Evolutionary conservation across 106 monocot genomes (phyloP).

Genomic region (Apostasia shenzhenica): DNA sequence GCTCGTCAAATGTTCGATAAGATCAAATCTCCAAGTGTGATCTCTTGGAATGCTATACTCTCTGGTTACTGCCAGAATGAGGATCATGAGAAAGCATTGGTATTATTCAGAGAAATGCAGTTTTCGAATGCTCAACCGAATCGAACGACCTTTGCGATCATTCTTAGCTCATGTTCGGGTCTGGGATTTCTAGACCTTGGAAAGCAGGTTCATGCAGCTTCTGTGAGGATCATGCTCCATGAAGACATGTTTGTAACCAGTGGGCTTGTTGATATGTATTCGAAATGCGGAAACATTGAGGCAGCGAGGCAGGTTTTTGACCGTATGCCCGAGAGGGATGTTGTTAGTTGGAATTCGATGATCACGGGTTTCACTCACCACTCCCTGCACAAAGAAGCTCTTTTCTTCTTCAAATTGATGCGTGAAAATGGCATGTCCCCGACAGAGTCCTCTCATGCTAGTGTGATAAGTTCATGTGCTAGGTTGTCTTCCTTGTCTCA

Average conservation of each 20-base stretch:
- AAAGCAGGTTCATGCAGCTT: conserved; percentile 60
- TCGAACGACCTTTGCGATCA: conserved; percentile 57
- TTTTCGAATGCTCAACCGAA: conserved; percentile 38
- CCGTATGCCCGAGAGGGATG: conserved; percentile 61
- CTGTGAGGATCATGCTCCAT: conserved; percentile 42
- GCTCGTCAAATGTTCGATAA: conserved; percentile 57
- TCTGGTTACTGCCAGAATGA: conserved; percentile 63
- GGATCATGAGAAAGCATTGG: conserved; percentile 36
- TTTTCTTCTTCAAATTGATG: conserved; percentile 68
- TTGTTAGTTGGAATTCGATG: conserved; percentile 94
- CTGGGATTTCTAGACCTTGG: conserved; percentile 45
- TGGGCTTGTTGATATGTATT: conserved; percentile 85
- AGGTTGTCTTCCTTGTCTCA: conserved; percentile 60
- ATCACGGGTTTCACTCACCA: conserved; percentile 64
- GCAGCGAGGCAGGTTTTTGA: conserved; percentile 45
- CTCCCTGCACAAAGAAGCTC: conserved; percentile 51
- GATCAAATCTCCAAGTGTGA: conserved; percentile 46
- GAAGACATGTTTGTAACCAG: conserved; percentile 74
- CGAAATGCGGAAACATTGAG: conserved; percentile 61
- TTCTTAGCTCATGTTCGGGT: conserved; percentile 67
- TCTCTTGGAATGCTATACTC: conserved; percentile 67
- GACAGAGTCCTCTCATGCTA: conserved; percentile 77
- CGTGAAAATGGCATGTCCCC: conserved; percentile 38
- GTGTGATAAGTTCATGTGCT: conserved; percentile 70
- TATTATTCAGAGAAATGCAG: conserved; percentile 70